These are phyloP conservation scores for Beauveria medogensis DNA, from an alignment of 2,329 filamentous ascomycete species.

Conservation along the genomic window DNA sequence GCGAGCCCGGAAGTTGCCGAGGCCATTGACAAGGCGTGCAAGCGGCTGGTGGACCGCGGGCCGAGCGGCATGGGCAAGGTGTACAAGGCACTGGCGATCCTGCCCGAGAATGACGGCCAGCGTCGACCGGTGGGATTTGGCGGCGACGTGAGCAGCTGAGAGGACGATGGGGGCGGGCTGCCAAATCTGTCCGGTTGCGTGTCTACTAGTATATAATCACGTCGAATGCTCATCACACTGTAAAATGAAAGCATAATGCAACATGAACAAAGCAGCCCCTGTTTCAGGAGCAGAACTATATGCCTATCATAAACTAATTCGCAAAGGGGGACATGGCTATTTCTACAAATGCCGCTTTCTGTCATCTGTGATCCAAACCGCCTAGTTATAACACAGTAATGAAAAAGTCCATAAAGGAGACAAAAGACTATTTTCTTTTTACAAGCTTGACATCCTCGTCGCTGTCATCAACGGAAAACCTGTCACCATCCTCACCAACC, in stretches of 20 bases:
- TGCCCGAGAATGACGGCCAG: conserved; percentile 69
- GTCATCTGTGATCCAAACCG: not conserved
- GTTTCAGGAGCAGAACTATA: not conserved
- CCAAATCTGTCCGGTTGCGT: not conserved
- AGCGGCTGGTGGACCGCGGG: conserved; percentile 72
- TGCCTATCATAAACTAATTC: not conserved
- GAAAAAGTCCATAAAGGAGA: not conserved
- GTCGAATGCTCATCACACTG: not conserved
- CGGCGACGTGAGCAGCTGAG: conserved; percentile 45
- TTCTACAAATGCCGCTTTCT: not conserved
- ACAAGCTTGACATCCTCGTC: conserved; percentile 49
- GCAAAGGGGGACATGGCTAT: not conserved
- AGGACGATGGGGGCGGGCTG: not conserved
- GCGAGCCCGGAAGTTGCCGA: conserved; percentile 38
- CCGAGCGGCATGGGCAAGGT: conserved; percentile 86
- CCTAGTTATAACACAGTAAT: not conserved
- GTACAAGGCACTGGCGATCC: conserved; percentile 86
- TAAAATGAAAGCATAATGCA: not conserved
- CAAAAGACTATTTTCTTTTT: conserved; percentile 32
- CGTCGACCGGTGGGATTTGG: conserved; percentile 88
- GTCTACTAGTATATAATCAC: not conserved
- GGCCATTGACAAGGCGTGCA: conserved; percentile 67
- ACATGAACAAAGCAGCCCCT: not conserved
- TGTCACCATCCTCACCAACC: conserved; percentile 76
- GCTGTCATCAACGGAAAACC: conserved; percentile 67